Conservation (phyloP, 192 early-diverging fungal genomes). For the Backusella australiensis region DNA sequence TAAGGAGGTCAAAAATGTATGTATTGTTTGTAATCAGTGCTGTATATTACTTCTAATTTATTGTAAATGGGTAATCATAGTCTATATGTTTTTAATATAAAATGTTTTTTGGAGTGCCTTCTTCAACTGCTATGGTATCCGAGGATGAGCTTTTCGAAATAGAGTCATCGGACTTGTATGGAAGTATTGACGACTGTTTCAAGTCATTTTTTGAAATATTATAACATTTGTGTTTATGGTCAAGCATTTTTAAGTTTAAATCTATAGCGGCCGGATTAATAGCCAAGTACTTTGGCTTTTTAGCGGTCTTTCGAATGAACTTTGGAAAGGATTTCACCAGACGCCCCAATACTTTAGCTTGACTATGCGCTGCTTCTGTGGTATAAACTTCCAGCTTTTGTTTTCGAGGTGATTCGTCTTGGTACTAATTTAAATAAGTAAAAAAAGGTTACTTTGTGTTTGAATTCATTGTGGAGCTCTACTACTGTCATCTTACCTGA, state of each 20-base stretch:
- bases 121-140: not conserved
- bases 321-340: not conserved
- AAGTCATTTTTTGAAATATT: not conserved
- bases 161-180: not conserved
- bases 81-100: not conserved
- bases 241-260: not conserved
- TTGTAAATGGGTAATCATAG: not conserved
- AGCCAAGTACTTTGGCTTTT: not conserved
- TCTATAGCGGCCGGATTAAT: not conserved
- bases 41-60: not conserved
- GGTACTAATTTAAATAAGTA: not conserved
- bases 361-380: not conserved
- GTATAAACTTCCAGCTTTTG: not conserved
- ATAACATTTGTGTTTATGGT: constrained; percentile 1
- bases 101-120: not conserved
- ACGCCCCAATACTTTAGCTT: not conserved
- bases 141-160: not conserved
- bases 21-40: too few species aligned
- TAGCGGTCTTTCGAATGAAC: not conserved
- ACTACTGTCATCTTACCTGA: not conserved
- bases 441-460: not conserved
- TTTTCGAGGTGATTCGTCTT: not conserved
- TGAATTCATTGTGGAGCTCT: not conserved
- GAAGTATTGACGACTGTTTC: not conserved
- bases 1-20: too few species aligned